Conservation (phyloP, 768 basidiomycete genomes). For the Tylopilus sp. region DNA sequence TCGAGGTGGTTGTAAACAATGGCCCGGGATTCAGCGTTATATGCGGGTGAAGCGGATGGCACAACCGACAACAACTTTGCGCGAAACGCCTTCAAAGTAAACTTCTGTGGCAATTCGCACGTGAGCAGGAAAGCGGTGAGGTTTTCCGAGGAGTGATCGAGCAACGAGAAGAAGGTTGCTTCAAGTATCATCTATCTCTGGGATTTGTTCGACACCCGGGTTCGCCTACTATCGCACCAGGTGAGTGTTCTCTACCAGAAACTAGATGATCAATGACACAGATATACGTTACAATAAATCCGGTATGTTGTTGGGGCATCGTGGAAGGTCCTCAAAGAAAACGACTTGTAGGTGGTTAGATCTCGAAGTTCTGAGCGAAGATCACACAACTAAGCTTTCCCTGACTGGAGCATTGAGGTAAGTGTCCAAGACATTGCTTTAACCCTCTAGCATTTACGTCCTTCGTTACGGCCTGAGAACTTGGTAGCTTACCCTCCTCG, state of each 20-base stretch:
- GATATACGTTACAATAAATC: conserved; percentile 11
- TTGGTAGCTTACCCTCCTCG: conserved; percentile 4
- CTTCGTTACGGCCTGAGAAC: background rate
- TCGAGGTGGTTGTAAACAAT: conserved; percentile 18
- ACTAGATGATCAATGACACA: background rate
- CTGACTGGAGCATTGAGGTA: conserved; percentile 24
- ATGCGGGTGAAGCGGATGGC: conserved; percentile 26
- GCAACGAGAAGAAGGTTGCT: conserved; percentile 37
- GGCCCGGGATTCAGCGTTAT: background rate
- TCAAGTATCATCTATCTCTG: conserved; percentile 25
- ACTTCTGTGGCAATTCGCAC: conserved; percentile 43
- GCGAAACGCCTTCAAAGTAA: conserved; percentile 36
- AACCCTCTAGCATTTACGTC: too few relatives aligned
- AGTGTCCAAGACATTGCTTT: background rate
- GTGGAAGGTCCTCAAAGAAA: background rate
- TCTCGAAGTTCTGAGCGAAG: conserved; percentile 16
- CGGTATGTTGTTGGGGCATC: conserved; percentile 3
- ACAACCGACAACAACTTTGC: conserved; percentile 34
- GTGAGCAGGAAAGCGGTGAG: conserved; percentile 33
- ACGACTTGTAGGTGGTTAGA: background rate
- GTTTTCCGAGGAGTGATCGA: conserved; percentile 23
- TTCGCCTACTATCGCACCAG: conserved; percentile 19
- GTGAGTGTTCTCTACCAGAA: conserved; percentile 1
- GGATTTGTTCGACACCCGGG: conserved; percentile 17
- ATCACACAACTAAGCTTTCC: conserved; percentile 14